A percentile compares a stretch with the other conserved stretches of the same genome.
These are phyloP conservation scores for Fragilaria crotonensis DNA, from an alignment of 108 stramenopile genomes.

Conservation along the genomic window DNA sequence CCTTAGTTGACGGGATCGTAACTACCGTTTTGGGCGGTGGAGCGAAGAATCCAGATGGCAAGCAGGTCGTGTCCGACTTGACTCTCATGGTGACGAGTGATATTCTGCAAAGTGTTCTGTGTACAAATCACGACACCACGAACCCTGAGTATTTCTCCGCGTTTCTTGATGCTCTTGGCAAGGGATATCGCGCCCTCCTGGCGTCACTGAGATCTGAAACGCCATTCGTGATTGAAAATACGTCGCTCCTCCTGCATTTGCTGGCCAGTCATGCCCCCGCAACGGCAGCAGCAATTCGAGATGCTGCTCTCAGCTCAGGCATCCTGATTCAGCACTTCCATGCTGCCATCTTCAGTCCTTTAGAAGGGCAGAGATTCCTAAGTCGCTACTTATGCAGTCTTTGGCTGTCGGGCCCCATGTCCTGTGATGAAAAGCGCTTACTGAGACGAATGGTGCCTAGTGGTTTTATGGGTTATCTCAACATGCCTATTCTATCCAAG, in stretches of 20 bases:
- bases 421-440: slow-evolving; percentile 57
- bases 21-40: slow-evolving; percentile 16
- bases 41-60: slow-evolving; percentile 2
- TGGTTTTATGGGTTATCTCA: slow-evolving; percentile 64
- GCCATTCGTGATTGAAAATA: slow-evolving; percentile 74
- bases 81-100: slow-evolving; percentile 52
- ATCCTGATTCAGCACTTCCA: slow-evolving; percentile 70
- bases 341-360: slow-evolving; percentile 64
- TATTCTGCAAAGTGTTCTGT: slow-evolving; percentile 53
- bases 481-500: slow-evolving; percentile 58
- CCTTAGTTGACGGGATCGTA: slow-evolving; percentile 29
- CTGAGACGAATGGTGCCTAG: slow-evolving; percentile 57
- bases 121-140: slow-evolving; percentile 54
- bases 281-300: slow-evolving; percentile 40
- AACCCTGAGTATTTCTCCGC: slow-evolving; percentile 36
- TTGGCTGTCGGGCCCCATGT: slow-evolving; percentile 62
- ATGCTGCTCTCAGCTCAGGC: slow-evolving; percentile 55
- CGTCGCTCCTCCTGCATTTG: slow-evolving; percentile 57
- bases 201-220: slow-evolving; percentile 44
- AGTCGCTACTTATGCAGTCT: slow-evolving; percentile 69
- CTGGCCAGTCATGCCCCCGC: slow-evolving; percentile 49
- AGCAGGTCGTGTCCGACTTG: slow-evolving; percentile 26
- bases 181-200: slow-evolving; percentile 46
- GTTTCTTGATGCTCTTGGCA: slow-evolving; percentile 34
- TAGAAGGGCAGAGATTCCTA: slow-evolving; percentile 60